Base-by-base conservation (phyloP, 768 basidiomycete species). In the Pleurotus ostreatus region DNA sequence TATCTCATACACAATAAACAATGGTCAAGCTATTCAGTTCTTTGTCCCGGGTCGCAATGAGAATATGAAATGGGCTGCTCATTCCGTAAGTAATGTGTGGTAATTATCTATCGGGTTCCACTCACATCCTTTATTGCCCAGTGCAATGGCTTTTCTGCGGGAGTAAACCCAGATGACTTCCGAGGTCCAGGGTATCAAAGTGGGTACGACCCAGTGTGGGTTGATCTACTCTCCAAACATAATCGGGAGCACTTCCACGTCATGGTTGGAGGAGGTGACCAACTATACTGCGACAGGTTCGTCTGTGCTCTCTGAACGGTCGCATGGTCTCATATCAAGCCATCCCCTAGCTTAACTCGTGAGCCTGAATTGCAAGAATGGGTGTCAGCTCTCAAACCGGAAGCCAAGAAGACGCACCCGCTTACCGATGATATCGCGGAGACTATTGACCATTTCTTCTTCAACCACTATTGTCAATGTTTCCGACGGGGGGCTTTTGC, bases 231-330 rank as follows among this genome's bases (percentile, higher is more conserved):
- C 22, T 73, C 82, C 43, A 86, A 89, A 63, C 97, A 98, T 63
- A 76, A 80, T 2, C 80, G 84, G 63, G 73, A 75, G 56, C 94
- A 96, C 0, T 94, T 94, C 66, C 96, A 99, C 64, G 83, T 78
- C n/a, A 77, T 98, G 37, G 86, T 97, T 5, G 96, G 96, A 15
- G 96, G 96, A 16, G 94, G 94, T 9, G 94, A 96, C 68, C 94
- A 96, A 67, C 76, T 97, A 15, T 97, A 94, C 63, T 92, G 91
- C 59, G 92, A 94, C 61, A 74, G 78, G 88, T 87, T 62, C 44
- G 84, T 64, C 15, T 54, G 41, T 22, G 16, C 26, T 38, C 58
- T 53, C 56, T 25, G 26, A 15, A 9, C 5, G 55, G 16, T n/a
- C 49, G 12, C 40, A 22, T 54, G 12, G 30, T 38, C 18, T 39